phyloP scores from a whole-genome alignment of 768 basidiomycete species.

The Pisolithus orientalis region DNA sequence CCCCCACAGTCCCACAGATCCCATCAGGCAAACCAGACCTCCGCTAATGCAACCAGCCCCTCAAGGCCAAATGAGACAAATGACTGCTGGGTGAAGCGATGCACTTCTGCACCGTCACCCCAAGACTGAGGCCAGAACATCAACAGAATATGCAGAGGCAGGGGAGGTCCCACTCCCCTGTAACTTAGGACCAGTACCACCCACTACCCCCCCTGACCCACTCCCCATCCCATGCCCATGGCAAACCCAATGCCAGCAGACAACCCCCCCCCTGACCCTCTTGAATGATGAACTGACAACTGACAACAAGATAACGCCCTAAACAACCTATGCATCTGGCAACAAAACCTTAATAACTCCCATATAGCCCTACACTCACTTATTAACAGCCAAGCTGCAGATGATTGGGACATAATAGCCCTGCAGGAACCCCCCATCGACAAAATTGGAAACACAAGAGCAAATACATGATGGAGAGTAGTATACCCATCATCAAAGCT shows the following conservation, averaged over 20 bases:
- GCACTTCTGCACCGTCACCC: background rate
- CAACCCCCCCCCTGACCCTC: background rate
- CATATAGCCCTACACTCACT: constrained; percentile 6
- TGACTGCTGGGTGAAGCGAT: background rate
- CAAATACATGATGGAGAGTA: constrained; percentile 5
- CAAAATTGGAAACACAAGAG: constrained; percentile 8
- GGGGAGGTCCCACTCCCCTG: too few relatives aligned
- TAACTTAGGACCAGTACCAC: too few relatives aligned
- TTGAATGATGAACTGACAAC: constrained; percentile 7
- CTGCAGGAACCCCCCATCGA: constrained; percentile 37
- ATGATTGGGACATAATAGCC: constrained; percentile 27
- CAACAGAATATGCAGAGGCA: too few relatives aligned
- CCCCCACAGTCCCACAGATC: background rate
- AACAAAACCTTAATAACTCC: too few relatives aligned
- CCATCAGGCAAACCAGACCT: background rate
- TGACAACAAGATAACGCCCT: constrained; percentile 22
- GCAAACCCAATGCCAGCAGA: background rate
- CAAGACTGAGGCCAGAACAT: too few relatives aligned
- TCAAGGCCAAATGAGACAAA: background rate
- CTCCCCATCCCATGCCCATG: background rate
- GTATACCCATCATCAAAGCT: constrained; percentile 17
- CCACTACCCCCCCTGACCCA: too few relatives aligned
- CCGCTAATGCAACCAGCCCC: background rate
- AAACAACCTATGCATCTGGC: constrained; percentile 11
- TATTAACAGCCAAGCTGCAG: background rate